Evolutionary conservation across 257 asterid genomes (phyloP), one percentile per base, ranked within the genome.

Genomic region (Salvia miltiorrhiza): DNA sequence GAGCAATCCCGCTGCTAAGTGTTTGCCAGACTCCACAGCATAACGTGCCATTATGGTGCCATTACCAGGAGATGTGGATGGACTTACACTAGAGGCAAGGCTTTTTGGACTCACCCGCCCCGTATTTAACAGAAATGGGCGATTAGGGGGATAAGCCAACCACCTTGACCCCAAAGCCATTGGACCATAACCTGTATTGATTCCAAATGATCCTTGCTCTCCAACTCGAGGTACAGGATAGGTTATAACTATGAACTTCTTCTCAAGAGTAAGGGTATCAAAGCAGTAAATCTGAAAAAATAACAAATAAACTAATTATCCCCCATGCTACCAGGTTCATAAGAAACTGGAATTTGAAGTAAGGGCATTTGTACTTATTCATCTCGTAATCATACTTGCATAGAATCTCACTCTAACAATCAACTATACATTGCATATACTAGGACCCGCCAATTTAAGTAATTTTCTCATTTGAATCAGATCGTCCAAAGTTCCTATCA

Each of bases 131-230:
- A 79, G 61, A 70, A 82, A 77, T 7, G 95, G 93, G 45, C 86
- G 87, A 67, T 79, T 79, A 54, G 95, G 87, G 57, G 95, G 71
- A 63, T 82, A 88, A 2, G 93, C 93, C 84, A 88, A 72, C 95
- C 95, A 88, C 78, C 95, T 82, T 68, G 93, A 81, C 61, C 95
- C 93, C 81, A 88, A 79, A 48, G 93, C 90, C 87, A 88, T 77
- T 63, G 95, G 90, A 60, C 95, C 95, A 60, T 84, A 86, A 14
- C 87, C 90, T 2, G 86, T 83, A 77, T 79, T 79, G 65, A 88
- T 76, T 19, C 84, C 87, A 69, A 79, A 76, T 48, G 80, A 72
- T 72, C 88, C 90, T 77, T 76, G 90, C 59, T 82, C 90, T 67
- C 89, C 92, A 17, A 77, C 78, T 48, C 87, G 87, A 40, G 88